Percentiles rank a stretch among this genome's conserved stretches.
Conservation (phyloP, 1,284 basidiomycete species). For the Exsudoporus floridanus region DNA sequence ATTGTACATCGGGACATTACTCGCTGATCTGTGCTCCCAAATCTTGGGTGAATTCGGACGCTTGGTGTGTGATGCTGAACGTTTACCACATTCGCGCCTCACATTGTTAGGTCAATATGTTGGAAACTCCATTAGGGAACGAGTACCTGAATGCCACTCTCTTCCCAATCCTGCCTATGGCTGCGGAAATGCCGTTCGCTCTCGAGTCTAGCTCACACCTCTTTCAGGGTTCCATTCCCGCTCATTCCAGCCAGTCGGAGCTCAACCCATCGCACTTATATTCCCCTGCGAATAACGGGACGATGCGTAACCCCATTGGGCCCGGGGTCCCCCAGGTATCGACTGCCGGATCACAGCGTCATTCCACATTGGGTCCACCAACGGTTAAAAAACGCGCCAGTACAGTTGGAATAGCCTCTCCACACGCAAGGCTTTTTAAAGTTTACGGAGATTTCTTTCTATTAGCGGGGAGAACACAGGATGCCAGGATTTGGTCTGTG, state of each 20-base stretch:
- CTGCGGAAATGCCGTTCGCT: conserved; percentile 57
- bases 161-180: conserved; percentile 58
- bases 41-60: conserved; percentile 80
- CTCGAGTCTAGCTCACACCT: conserved; percentile 46
- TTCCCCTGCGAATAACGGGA: conserved; percentile 41
- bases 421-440: conserved; percentile 80
- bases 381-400: conserved; percentile 59
- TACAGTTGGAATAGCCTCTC: conserved; percentile 64
- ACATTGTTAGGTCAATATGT: conserved; percentile 51
- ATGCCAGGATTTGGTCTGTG: conserved; percentile 75
- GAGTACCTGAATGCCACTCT: conserved; percentile 69
- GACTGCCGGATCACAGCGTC: conserved; percentile 41
- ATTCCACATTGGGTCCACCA: conserved; percentile 46
- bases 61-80: conserved; percentile 50
- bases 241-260: conserved; percentile 60
- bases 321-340: conserved; percentile 30
- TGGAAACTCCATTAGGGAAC: conserved; percentile 72
- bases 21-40: conserved; percentile 84
- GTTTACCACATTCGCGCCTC: conserved; percentile 1
- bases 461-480: conserved; percentile 76
- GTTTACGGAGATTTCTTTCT: conserved; percentile 87
- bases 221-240: conserved; percentile 45
- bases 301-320: conserved; percentile 58
- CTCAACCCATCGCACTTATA: conserved; percentile 43
- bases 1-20: conserved; percentile 79